These are phyloP conservation scores for Tulasnella sp. DNA, from an alignment of 768 basidiomycete genomes.

Conservation along the genomic window DNA sequence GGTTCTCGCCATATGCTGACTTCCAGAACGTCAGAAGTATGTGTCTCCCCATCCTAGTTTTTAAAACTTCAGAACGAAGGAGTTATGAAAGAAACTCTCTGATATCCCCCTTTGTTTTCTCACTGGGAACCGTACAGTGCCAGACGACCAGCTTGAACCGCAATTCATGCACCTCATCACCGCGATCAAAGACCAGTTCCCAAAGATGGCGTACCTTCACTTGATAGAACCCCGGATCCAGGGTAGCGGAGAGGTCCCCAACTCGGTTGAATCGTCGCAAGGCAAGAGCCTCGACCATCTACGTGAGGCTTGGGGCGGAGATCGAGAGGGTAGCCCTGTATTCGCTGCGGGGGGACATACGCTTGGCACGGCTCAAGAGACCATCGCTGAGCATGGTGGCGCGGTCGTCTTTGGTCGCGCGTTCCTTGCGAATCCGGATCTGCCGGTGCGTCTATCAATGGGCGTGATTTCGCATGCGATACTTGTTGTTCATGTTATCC, in stretches of 20 bases:
- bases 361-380: background rate
- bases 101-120: too few species aligned
- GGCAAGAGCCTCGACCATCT: background rate
- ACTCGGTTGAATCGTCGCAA: background rate
- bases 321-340: background rate
- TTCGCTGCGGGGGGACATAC: background rate
- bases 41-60: too few species aligned
- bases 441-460: background rate
- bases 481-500: background rate
- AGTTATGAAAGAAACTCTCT: too few species aligned
- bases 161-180: slow-evolving; percentile 41
- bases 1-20: slow-evolving; percentile 39
- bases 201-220: slow-evolving; percentile 41
- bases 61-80: too few species aligned
- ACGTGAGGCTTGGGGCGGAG: slow-evolving; percentile 16
- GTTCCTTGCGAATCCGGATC: slow-evolving; percentile 7
- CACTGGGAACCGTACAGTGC: too few species aligned
- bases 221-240: slow-evolving; percentile 30
- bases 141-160: too few species aligned
- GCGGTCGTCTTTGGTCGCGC: background rate
- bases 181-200: slow-evolving; percentile 34
- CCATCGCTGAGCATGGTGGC: background rate
- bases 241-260: slow-evolving; percentile 6
- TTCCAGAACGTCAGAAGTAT: slow-evolving; percentile 3
- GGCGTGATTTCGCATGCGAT: too few species aligned